Evolutionary conservation across 2,329 filamentous ascomycete species (phyloP).

Genomic region (Aureobasidium sp.): DNA sequence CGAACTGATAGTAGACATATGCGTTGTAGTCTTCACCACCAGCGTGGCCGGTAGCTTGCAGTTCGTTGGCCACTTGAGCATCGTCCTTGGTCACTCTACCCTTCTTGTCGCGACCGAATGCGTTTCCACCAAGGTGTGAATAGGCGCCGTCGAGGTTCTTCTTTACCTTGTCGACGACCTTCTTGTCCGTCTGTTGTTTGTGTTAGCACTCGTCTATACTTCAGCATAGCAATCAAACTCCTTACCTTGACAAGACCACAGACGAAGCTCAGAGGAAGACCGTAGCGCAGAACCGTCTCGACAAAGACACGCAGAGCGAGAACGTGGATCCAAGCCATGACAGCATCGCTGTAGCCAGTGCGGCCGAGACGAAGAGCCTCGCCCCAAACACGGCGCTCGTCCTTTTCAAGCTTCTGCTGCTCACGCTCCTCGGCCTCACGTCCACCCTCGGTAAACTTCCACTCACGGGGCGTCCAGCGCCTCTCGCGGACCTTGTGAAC

Average conservation of each 20-base stretch:
- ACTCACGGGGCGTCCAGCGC: constrained; percentile 91
- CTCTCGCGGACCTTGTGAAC: constrained; percentile 84
- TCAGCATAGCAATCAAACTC: not conserved
- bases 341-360: constrained; percentile 91
- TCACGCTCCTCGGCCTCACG: constrained; percentile 84
- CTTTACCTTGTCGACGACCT: constrained; percentile 65
- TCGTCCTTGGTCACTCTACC: constrained; percentile 89
- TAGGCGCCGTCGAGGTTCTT: constrained; percentile 65
- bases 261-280: constrained; percentile 81
- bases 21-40: constrained; percentile 73
- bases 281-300: constrained; percentile 94
- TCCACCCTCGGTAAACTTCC: constrained; percentile 84
- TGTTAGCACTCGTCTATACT: not conserved
- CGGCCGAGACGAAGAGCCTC: constrained; percentile 79
- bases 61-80: constrained; percentile 65
- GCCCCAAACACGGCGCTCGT: constrained; percentile 87
- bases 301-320: constrained; percentile 89
- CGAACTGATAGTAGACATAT: constrained; percentile 95
- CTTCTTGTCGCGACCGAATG: constrained; percentile 87
- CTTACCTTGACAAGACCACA: constrained; percentile 75
- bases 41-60: constrained; percentile 63
- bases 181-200: constrained; percentile 63
- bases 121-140: constrained; percentile 89
- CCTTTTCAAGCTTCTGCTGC: constrained; percentile 68
- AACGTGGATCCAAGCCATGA: constrained; percentile 94